These are phyloP conservation scores for Termitomyces sp. DNA, from an alignment of 768 basidiomycete species.

Conservation along the genomic window DNA sequence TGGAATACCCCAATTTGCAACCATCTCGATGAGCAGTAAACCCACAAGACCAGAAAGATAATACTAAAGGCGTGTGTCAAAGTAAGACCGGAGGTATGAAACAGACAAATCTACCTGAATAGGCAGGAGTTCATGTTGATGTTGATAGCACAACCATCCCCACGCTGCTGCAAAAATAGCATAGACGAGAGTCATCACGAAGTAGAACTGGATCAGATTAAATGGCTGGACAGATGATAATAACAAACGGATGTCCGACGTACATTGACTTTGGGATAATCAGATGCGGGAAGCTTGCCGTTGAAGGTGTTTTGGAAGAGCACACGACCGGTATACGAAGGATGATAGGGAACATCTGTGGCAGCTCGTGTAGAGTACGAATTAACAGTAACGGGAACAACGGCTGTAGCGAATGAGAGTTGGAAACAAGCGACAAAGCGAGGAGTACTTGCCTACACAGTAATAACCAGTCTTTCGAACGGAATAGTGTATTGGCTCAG, in stretches of 20 bases:
- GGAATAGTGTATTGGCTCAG: conserved; percentile 74
- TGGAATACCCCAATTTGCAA: conserved; percentile 79
- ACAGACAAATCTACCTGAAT: conserved; percentile 60
- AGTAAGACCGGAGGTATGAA: not conserved
- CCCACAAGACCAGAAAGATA: conserved; percentile 89
- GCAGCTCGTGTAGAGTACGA: conserved; percentile 37
- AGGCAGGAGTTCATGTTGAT: conserved; percentile 81
- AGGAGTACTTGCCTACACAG: conserved; percentile 73
- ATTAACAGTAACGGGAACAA: conserved; percentile 87
- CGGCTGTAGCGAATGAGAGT: conserved; percentile 43
- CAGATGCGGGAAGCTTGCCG: conserved; percentile 86
- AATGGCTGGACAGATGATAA: not conserved
- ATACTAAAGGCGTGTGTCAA: conserved; percentile 46
- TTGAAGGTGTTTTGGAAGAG: conserved; percentile 87
- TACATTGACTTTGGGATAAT: conserved; percentile 97
- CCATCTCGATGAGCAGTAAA: conserved; percentile 91
- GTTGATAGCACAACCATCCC: conserved; percentile 81
- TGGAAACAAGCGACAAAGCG: conserved; percentile 7
- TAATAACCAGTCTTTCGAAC: conserved; percentile 92
- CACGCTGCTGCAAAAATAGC: conserved; percentile 64
- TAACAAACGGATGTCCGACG: conserved; percentile 24
- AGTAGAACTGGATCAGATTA: conserved; percentile 70
- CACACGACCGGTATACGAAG: conserved; percentile 75
- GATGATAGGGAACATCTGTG: conserved; percentile 63
- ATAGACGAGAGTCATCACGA: conserved; percentile 82